Conservation (phyloP, 106 monocot species). For the Acanthochlamys bracteata region DNA sequence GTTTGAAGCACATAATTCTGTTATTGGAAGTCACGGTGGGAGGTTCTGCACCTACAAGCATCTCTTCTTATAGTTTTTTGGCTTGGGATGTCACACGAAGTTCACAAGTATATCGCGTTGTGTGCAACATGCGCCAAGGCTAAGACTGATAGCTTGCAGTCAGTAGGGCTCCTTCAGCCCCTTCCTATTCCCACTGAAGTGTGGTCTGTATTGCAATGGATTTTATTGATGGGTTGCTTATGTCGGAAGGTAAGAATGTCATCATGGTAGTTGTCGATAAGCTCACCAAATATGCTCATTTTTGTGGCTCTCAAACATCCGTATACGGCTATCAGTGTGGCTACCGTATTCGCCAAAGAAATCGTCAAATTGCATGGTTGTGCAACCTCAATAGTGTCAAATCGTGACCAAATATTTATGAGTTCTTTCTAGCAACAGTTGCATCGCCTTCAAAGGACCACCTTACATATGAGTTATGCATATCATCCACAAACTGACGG, state of each 20-base stretch:
- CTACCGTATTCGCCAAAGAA: not conserved
- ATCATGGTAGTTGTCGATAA: constrained; percentile 1
- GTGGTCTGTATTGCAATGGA: constrained; percentile 9
- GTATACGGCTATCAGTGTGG: not conserved
- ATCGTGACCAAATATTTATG: not conserved
- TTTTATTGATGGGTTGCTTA: not conserved
- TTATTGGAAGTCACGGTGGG: not conserved
- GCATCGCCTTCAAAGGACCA: not conserved
- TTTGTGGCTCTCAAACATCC: not conserved
- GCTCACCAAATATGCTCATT: not conserved
- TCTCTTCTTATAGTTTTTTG: not conserved
- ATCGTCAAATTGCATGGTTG: not conserved
- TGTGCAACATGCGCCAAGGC: too few relatives aligned
- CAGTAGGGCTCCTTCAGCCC: constrained; percentile 1
- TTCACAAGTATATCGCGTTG: too few relatives aligned
- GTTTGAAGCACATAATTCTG: not conserved
- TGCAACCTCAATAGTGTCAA: not conserved
- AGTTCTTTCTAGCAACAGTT: not conserved
- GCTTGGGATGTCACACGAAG: not conserved
- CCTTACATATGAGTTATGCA: not conserved
- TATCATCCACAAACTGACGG: not conserved
- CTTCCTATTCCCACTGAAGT: not conserved
- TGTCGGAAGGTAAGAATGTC: not conserved
- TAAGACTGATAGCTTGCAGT: too few relatives aligned
- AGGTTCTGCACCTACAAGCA: not conserved